Conservation (phyloP, 306 rosid genomes). For the Cicer judaicum region DNA sequence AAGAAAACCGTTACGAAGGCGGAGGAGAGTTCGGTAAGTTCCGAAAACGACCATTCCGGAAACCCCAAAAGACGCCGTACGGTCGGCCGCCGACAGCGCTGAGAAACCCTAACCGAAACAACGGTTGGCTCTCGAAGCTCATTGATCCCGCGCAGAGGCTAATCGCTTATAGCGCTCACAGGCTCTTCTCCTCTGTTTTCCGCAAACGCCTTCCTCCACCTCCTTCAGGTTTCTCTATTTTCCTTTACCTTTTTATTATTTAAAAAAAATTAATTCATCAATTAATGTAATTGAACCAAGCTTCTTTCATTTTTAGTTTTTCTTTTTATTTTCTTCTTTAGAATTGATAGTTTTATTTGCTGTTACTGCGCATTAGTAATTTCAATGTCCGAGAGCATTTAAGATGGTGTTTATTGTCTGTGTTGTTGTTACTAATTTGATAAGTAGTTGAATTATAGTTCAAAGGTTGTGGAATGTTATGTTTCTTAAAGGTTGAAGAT, state of each 20-base stretch:
- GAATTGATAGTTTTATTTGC: background rate
- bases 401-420: background rate
- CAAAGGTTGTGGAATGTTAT: background rate
- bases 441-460: conserved; percentile 32
- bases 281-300: conserved; percentile 2
- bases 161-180: conserved; percentile 69
- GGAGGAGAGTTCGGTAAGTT: conserved; percentile 70
- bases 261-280: background rate
- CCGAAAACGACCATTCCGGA: conserved; percentile 65
- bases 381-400: conserved; percentile 12
- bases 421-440: background rate
- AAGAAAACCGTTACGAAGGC: conserved; percentile 62
- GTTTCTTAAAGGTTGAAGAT: conserved; percentile 12
- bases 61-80: conserved; percentile 72
- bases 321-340: background rate
- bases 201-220: conserved; percentile 70
- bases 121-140: conserved; percentile 83
- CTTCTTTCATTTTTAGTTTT: conserved; percentile 6
- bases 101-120: conserved; percentile 57
- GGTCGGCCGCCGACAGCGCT: conserved; percentile 74
- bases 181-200: conserved; percentile 73
- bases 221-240: conserved; percentile 47
- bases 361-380: conserved; percentile 13
- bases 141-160: conserved; percentile 96
- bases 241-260: background rate